Percentiles rank a stretch among this genome's conserved stretches.
Evolutionary conservation across 2,329 filamentous ascomycete species (phyloP).

Genomic region (Colletotrichum orchidophilum): DNA sequence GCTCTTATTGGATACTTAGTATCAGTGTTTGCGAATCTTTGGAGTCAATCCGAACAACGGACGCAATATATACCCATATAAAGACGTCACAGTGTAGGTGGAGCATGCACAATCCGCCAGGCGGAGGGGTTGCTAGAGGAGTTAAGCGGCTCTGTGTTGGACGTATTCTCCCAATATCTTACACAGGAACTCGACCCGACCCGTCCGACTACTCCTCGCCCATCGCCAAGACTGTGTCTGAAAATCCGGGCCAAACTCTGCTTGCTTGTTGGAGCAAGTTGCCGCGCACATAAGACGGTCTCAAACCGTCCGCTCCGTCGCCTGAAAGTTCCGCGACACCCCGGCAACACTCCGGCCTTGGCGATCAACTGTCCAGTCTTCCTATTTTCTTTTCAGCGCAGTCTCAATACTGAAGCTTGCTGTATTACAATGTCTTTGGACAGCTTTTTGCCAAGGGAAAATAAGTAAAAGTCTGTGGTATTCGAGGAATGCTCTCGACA

Average conservation of each 20-base stretch:
- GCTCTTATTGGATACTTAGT: too few species aligned
- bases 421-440: not conserved
- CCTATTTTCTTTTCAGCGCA: not conserved
- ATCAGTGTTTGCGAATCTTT: too few species aligned
- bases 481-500: not conserved
- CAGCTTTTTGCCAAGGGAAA: not conserved
- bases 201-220: not conserved
- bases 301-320: not conserved
- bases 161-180: not conserved
- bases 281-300: constrained; percentile 1
- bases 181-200: not conserved
- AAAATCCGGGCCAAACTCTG: not conserved
- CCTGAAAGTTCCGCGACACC: not conserved
- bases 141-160: too few species aligned
- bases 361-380: not conserved
- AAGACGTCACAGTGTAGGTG: too few species aligned
- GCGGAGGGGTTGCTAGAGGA: too few species aligned
- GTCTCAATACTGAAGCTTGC: not conserved
- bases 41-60: too few species aligned
- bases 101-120: too few species aligned
- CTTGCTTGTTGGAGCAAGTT: not conserved
- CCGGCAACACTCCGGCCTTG: constrained; percentile 5
- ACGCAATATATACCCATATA: too few species aligned
- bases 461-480: not conserved
- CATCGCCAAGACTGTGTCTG: not conserved